A percentile compares a stretch with the other conserved stretches of the same genome.
phyloP scores from a whole-genome alignment of 75 land plant species.

The Cunninghamia lanceolata region DNA sequence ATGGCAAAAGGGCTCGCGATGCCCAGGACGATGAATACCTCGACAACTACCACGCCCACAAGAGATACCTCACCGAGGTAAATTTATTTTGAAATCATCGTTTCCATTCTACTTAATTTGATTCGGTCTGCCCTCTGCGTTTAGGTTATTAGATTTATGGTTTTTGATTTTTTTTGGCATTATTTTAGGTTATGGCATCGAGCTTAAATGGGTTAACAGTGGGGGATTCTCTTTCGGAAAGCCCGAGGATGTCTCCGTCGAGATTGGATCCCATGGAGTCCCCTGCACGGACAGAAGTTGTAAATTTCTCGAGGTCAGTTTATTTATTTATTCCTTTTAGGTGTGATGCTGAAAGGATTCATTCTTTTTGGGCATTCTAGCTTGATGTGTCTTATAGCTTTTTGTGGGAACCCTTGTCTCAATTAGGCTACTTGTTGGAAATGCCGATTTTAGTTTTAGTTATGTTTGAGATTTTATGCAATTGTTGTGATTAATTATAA shows the following conservation, averaged over 20 bases:
- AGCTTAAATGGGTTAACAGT: slow-evolving; percentile 92
- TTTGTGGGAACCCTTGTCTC: no score
- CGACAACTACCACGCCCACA: slow-evolving; percentile 84
- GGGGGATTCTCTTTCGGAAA: slow-evolving; percentile 67
- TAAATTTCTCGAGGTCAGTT: slow-evolving; percentile 42
- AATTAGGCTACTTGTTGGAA: not conserved
- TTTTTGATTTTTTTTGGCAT: not conserved
- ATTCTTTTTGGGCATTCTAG: not conserved
- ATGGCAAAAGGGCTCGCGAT: slow-evolving; percentile 72
- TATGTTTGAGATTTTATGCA: no score
- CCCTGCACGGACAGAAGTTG: slow-evolving; percentile 62
- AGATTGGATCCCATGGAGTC: slow-evolving; percentile 34
- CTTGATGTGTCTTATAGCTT: no score
- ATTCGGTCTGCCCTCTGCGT: not conserved
- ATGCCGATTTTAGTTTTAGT: not conserved
- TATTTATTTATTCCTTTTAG: slow-evolving; percentile 10
- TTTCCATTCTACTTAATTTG: slow-evolving; percentile 1
- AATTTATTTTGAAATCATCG: not conserved
- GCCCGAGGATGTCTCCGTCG: slow-evolving; percentile 44
- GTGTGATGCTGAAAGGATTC: not conserved
- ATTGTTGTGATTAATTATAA: not conserved
- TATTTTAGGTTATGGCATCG: slow-evolving; percentile 86
- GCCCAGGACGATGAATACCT: slow-evolving; percentile 86
- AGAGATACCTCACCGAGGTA: slow-evolving; percentile 98
- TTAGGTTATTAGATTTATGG: slow-evolving; percentile 3